Evolutionary conservation across 768 basidiomycete species (phyloP).

Genomic region (Leccinum barrowsii): DNA sequence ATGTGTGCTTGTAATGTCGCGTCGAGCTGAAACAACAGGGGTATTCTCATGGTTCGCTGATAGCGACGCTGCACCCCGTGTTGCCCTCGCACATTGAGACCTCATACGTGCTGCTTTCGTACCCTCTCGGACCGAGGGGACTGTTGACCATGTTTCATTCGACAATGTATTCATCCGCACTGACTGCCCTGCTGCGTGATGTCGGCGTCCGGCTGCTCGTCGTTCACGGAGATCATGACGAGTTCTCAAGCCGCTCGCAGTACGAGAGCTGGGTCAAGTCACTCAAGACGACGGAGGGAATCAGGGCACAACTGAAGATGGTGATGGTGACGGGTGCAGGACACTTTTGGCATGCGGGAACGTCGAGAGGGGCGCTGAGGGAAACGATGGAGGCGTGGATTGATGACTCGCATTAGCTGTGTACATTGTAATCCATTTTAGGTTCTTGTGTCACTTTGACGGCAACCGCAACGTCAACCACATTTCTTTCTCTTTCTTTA

Average conservation of each 20-base stretch:
- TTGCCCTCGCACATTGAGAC: slow-evolving; percentile 48
- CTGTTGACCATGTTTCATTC: slow-evolving; percentile 69
- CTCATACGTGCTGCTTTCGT: slow-evolving; percentile 69
- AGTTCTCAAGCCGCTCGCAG: slow-evolving; percentile 56
- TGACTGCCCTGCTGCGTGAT: slow-evolving; percentile 49
- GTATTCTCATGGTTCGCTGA: slow-evolving; percentile 79
- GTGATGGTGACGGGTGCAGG: slow-evolving; percentile 45
- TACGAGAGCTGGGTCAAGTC: slow-evolving; percentile 55
- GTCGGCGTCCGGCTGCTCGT: slow-evolving; percentile 52
- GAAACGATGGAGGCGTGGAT: slow-evolving; percentile 21
- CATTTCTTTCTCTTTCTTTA: slow-evolving; percentile 4
- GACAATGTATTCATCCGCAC: slow-evolving; percentile 46
- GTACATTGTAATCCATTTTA: neutral
- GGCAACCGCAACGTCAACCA: slow-evolving; percentile 29
- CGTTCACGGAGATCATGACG: slow-evolving; percentile 64
- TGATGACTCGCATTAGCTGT: neutral
- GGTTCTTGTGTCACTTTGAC: slow-evolving; percentile 12
- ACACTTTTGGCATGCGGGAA: slow-evolving; percentile 63
- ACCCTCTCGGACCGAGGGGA: slow-evolving; percentile 65
- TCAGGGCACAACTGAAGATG: slow-evolving; percentile 27
- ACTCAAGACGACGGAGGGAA: slow-evolving; percentile 30
- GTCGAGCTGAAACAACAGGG: slow-evolving; percentile 45
- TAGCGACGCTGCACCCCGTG: slow-evolving; percentile 62
- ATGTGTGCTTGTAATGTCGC: neutral
- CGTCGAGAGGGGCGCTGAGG: slow-evolving; percentile 21